Conservation (phyloP, 2,329 filamentous ascomycete species). For the Aureobasidium sp. region DNA sequence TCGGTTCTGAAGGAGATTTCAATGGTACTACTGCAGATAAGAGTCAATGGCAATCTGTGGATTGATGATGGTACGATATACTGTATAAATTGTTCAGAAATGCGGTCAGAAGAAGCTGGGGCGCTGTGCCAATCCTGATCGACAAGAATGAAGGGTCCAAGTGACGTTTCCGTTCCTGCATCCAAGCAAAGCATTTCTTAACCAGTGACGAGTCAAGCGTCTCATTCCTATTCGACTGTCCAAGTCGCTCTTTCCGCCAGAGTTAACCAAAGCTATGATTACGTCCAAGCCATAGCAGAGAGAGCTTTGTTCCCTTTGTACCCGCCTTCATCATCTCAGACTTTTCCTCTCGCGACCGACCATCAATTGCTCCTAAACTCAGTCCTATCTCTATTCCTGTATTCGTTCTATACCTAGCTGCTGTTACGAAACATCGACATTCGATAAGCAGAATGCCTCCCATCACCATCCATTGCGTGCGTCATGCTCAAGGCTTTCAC, state of each 20-base stretch:
- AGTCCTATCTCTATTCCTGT: not conserved
- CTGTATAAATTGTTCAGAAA: not conserved
- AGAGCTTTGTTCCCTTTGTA: not conserved
- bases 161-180: constrained; percentile 1
- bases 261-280: not conserved
- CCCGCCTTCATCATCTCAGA: not conserved
- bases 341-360: not conserved
- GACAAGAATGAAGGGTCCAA: not conserved
- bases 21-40: not conserved
- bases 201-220: not conserved
- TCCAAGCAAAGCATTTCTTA: not conserved
- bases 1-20: too few relatives aligned
- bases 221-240: not conserved
- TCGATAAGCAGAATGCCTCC: constrained; percentile 11
- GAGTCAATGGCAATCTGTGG: not conserved
- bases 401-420: not conserved
- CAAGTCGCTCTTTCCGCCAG: not conserved
- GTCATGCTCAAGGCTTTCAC: constrained; percentile 69
- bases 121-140: not conserved
- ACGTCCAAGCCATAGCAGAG: not conserved
- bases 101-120: not conserved
- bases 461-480: constrained; percentile 54
- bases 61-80: not conserved
- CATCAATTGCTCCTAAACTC: not conserved
- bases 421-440: not conserved